Conservation (phyloP, 176 grass and related monocot genomes). For the Eragrostis curvula region DNA sequence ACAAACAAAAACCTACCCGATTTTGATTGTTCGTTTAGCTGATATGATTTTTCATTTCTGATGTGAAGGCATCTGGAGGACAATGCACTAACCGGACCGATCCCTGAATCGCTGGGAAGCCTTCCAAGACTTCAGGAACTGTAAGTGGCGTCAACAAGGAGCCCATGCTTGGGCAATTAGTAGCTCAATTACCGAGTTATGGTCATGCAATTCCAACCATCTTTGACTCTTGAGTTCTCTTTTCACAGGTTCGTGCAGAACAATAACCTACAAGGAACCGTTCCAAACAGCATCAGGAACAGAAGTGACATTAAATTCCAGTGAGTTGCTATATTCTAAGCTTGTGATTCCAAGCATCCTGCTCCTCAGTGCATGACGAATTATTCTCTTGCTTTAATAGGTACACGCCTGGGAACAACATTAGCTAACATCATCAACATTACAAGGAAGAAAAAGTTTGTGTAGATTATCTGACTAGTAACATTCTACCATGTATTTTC, state of each 20-base stretch:
- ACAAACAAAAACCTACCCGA: not conserved
- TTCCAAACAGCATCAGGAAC: constrained; percentile 67
- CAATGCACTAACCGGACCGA: constrained; percentile 60
- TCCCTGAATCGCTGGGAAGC: constrained; percentile 61
- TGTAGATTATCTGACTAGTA: not conserved
- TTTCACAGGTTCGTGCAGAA: constrained; percentile 73
- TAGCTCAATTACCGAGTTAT: not conserved
- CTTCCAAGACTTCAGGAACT: constrained; percentile 61
- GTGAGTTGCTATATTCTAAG: constrained; percentile 43
- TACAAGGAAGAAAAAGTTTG: not conserved
- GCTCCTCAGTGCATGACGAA: not conserved
- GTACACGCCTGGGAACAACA: constrained; percentile 59
- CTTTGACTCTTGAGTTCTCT: not conserved
- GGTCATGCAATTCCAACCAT: not conserved
- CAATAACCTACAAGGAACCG: constrained; percentile 56
- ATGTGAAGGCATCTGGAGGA: constrained; percentile 78
- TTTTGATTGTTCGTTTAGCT: not conserved
- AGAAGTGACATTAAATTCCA: constrained; percentile 45
- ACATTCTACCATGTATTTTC: not conserved
- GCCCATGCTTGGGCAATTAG: not conserved
- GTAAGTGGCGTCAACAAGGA: constrained; percentile 44
- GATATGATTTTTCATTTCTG: constrained; percentile 19
- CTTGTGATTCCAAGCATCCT: not conserved
- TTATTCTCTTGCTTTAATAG: constrained; percentile 40
- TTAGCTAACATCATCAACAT: constrained; percentile 21